Evolutionary conservation across 2,329 filamentous ascomycete genomes (phyloP), one percentile per base, ranked within the genome.

Genomic region (Fusarium devonianum): DNA sequence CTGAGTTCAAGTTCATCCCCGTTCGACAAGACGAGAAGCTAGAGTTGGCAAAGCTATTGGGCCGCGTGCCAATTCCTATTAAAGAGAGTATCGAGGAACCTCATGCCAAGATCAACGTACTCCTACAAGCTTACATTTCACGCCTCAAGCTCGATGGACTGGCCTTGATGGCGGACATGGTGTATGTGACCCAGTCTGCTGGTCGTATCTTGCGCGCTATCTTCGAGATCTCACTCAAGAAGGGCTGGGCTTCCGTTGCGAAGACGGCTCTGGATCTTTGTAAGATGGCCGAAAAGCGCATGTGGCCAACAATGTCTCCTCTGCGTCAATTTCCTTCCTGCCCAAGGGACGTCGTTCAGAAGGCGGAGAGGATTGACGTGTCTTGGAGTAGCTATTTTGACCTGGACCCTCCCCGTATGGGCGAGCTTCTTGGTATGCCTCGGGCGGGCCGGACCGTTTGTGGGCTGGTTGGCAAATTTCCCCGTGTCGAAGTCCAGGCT

Each of bases 301-400:
- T 99, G 95, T 99, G 94, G 94, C 92, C 93, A 11, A 97, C 93
- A 5, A 99, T 97, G 94, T 90, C 91, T 26, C 94, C 95, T 9
- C 79, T 99, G 22, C 85, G 94, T 43, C 94, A 99, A 67, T 99
- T 99, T 68, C 84, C 88, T 4, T 76, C 78, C 28, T 96, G 92
- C 67, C 86, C 92, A 3, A 80, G 85, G 29, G 93, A 97, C 49
- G 90, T 97, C 42, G 78, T 97, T 37, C 86, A 90, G 60, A 97
- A 97, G 74, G 88, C 92, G 3, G 94, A 99, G 75, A 84, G 92
- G 61, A 96, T 97, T 53, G 92, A 97, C 62, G 92, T 97, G 14
- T 87, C 90, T 1, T 99, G 93, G 92, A 82, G 80, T 53, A 95
- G 84, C 70, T 99, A 97, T 74, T 97, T 97, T 66, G 94, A 97